A percentile compares a stretch with the other conserved stretches of the same genome.
Conservation (phyloP, 1,284 basidiomycete species). For the Anthracocystis setariae region DNA sequence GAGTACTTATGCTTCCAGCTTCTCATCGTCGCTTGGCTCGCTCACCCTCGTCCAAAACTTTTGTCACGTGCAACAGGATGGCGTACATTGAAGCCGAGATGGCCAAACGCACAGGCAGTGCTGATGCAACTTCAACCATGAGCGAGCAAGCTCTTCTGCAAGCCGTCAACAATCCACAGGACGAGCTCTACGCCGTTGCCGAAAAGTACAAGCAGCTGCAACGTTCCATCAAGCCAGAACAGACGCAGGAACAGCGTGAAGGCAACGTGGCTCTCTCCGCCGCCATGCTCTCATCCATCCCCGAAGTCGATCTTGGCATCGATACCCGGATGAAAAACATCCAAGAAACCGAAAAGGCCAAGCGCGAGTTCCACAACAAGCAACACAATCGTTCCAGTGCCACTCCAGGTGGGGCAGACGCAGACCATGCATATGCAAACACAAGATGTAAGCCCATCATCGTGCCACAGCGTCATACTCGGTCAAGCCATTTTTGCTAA, state of each 20-base stretch:
- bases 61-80: slow-evolving; percentile 76
- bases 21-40: neutral
- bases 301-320: slow-evolving; percentile 96
- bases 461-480: neutral
- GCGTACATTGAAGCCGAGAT: slow-evolving; percentile 95
- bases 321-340: slow-evolving; percentile 92
- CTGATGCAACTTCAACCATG: neutral
- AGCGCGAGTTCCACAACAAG: slow-evolving; percentile 81
- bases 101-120: slow-evolving; percentile 72
- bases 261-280: slow-evolving; percentile 91
- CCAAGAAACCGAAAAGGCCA: slow-evolving; percentile 94
- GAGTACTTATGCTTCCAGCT: slow-evolving; percentile 67
- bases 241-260: slow-evolving; percentile 74
- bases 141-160: neutral
- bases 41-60: neutral
- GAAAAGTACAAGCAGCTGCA: slow-evolving; percentile 73
- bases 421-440: slow-evolving; percentile 81
- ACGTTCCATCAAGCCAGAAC: slow-evolving; percentile 70
- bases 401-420: slow-evolving; percentile 70
- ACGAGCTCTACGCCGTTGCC: slow-evolving; percentile 82
- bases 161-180: slow-evolving; percentile 75
- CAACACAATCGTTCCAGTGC: slow-evolving; percentile 71
- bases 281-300: slow-evolving; percentile 92
- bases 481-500: no score
- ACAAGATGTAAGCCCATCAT: slow-evolving; percentile 73